Base-by-base conservation (phyloP, 2,329 filamentous ascomycete genomes). In the Rhytidhysteron rufulum region DNA sequence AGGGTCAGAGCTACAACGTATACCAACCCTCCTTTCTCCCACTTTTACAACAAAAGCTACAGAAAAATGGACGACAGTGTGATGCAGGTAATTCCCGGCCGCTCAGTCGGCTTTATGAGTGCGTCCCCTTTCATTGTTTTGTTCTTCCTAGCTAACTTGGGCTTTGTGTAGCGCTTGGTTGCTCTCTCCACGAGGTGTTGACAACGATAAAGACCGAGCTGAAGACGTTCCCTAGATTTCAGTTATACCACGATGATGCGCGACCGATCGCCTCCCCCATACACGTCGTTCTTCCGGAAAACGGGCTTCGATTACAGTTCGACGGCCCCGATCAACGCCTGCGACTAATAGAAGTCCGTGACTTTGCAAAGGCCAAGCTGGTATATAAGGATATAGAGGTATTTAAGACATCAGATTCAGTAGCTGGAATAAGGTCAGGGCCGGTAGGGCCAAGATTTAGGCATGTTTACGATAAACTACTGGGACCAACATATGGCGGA, bases 301-400 rank as follows among this genome's bases (percentile, higher is more conserved):
- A 97, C 67, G 93, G 93, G 20, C 66, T 98, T 21, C 85, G 91
- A 10, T 71, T 98, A 39, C 88, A 88, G 31, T 98, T 98, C 60
- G 93, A 98, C 60, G 93, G 90, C 0, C 83, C 87, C 4, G 90
- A 97, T 56, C 93, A 98, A 66, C 82, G 91, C 25, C 72, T 98
- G 31, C 86, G 93, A 3, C 71, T 98, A 45, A 88, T 98, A 52
- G 93, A 98, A 65, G 81, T 97, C 6, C 68, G 88, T 39, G 89
- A 97, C 68, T 96, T 98, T 60, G 82, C 85, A 34, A 93, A 88
- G 63, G 88, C 82, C 47, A 79, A 83, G 46, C 80, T 97, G 46
- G 82, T 83, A 15, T 95, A 96, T 69, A 93, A 88, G 54, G 79
- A 80, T 47, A 82, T 83, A 39, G 87, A 94, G 48, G 78, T 96